phyloP scores from a whole-genome alignment of 2,329 filamentous ascomycete species.

The Epichloe sylvatica region DNA sequence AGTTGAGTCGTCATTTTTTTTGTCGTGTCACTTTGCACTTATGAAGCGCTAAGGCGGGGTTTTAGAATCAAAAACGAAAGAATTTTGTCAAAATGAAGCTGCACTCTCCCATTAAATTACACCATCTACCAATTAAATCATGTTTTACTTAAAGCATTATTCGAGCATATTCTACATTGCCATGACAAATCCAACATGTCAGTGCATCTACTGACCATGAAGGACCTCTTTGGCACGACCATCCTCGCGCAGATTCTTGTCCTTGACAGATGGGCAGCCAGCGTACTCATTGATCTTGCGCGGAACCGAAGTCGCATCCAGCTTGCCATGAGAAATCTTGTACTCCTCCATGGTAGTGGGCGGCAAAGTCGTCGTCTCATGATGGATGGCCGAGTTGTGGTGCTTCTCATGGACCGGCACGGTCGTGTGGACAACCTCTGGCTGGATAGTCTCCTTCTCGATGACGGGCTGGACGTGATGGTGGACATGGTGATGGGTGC shows the following conservation, averaged over 20 bases:
- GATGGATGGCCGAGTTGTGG: slow-evolving; percentile 51
- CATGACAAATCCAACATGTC: no score
- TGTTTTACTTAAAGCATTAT: no score
- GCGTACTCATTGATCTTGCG: slow-evolving; percentile 40
- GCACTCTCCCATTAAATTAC: no score
- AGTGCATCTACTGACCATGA: not conserved
- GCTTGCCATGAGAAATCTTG: slow-evolving; percentile 28
- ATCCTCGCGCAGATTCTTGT: not conserved
- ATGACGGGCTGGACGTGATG: slow-evolving; percentile 59
- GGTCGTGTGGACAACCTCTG: slow-evolving; percentile 56
- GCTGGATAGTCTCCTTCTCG: slow-evolving; percentile 54
- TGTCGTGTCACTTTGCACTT: no score
- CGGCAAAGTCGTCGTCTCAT: slow-evolving; percentile 49
- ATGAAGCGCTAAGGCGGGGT: no score
- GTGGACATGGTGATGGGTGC: slow-evolving; percentile 36
- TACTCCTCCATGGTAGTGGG: slow-evolving; percentile 53
- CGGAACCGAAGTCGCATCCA: slow-evolving; percentile 40
- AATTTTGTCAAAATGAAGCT: no score
- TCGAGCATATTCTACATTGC: no score
- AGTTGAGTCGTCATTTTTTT: no score
- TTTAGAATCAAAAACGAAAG: no score
- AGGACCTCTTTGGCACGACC: not conserved
- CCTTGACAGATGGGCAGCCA: slow-evolving; percentile 38
- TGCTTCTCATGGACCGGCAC: slow-evolving; percentile 60
- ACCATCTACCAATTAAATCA: no score